Conservation (phyloP, 2,329 filamentous ascomycete genomes). For the Rhinocladiella similis region DNA sequence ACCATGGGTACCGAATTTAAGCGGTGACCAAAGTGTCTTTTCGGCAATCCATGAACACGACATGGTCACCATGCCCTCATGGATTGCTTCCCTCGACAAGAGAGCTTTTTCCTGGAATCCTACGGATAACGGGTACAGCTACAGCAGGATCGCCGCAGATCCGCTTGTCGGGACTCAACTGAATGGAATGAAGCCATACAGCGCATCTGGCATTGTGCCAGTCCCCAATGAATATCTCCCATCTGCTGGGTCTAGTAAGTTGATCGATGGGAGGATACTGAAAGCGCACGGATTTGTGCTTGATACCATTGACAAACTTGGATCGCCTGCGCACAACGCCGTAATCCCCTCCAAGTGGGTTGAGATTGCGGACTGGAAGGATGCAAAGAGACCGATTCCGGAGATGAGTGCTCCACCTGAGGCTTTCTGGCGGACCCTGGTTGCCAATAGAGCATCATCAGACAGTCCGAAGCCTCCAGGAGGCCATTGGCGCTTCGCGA, state of each 20-base stretch:
- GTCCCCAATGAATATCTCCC: background rate
- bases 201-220: background rate
- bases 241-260: background rate
- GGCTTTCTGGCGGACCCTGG: constrained; percentile 20
- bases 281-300: constrained; percentile 15
- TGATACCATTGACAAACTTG: constrained; percentile 4
- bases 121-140: background rate
- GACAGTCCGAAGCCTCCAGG: constrained; percentile 11
- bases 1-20: constrained; percentile 17
- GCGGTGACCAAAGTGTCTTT: too few species aligned
- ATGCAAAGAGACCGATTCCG: background rate
- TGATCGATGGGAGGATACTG: background rate
- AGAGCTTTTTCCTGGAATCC: background rate
- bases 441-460: constrained; percentile 16
- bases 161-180: background rate
- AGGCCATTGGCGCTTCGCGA: constrained; percentile 13
- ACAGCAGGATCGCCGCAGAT: background rate
- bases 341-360: constrained; percentile 20
- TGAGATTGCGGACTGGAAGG: constrained; percentile 14
- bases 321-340: constrained; percentile 3
- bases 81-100: background rate
- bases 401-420: constrained; percentile 8
- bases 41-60: background rate
- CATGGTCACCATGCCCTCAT: constrained; percentile 14
- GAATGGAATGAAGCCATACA: background rate